Percentiles rank a stretch among this genome's conserved stretches.
Evolutionary conservation across 106 monocot genomes (phyloP).

Genomic region (Chionographis japonica): DNA sequence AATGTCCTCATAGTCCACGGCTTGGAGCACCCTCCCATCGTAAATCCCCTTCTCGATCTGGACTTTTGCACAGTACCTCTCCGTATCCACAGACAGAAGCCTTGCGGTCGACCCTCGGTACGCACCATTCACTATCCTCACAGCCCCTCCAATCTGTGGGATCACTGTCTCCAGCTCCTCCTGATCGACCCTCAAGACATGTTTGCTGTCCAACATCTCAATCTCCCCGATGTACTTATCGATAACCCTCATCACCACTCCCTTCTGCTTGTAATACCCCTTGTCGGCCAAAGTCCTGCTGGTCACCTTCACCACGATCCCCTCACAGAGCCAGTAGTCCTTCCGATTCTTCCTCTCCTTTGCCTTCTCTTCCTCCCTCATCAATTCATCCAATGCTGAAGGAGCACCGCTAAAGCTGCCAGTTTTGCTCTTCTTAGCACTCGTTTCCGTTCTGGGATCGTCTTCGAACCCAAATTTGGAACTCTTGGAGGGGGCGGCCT

Average conservation of each 20-base stretch:
- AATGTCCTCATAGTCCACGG: slow-evolving; percentile 91
- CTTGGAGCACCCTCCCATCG: slow-evolving; percentile 77
- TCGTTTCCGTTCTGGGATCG: slow-evolving; percentile 7
- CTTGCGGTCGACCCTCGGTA: slow-evolving; percentile 78
- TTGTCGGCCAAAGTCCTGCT: slow-evolving; percentile 77
- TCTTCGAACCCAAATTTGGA: slow-evolving; percentile 52
- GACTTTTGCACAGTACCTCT: slow-evolving; percentile 75
- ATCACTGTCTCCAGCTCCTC: slow-evolving; percentile 94
- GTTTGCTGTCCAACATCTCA: slow-evolving; percentile 88
- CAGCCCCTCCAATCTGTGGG: slow-evolving; percentile 86
- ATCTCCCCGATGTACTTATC: slow-evolving; percentile 91
- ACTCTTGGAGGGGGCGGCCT: not conserved
- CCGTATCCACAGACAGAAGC: slow-evolving; percentile 59
- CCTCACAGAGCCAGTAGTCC: slow-evolving; percentile 92
- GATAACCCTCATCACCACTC: slow-evolving; percentile 63
- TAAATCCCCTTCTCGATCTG: slow-evolving; percentile 94
- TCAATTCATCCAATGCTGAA: slow-evolving; percentile 68
- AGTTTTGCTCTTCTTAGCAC: slow-evolving; percentile 14
- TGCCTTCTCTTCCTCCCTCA: slow-evolving; percentile 91
- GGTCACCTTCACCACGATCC: slow-evolving; percentile 93
- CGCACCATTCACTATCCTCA: slow-evolving; percentile 92
- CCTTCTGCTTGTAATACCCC: slow-evolving; percentile 98
- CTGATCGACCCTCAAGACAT: slow-evolving; percentile 81
- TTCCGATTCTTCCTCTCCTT: slow-evolving; percentile 88
- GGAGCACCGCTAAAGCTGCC: not conserved